Percentiles rank a stretch among this genome's conserved stretches.
Evolutionary conservation across 2,329 filamentous ascomycete genomes (phyloP).

Genomic region (Cytospora piceicola): DNA sequence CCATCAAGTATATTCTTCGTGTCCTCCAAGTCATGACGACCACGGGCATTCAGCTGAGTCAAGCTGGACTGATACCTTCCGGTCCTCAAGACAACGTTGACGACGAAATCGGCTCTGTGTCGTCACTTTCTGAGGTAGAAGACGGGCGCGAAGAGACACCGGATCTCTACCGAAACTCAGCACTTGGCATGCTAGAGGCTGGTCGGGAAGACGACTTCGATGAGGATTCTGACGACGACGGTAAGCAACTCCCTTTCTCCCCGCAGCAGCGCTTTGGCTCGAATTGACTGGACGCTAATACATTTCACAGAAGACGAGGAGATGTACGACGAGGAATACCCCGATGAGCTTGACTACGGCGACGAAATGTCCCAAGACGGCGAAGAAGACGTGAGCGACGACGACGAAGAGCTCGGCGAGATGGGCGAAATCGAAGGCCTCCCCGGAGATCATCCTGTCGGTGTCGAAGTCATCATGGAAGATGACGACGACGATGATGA

Average conservation of each 20-base stretch:
- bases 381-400: conserved; percentile 85
- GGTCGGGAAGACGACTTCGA: conserved; percentile 81
- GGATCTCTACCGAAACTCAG: conserved; percentile 94
- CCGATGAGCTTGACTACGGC: conserved; percentile 89
- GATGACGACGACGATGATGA: conserved; percentile 67
- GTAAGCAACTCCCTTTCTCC: conserved; percentile 39
- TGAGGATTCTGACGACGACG: conserved; percentile 66
- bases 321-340: conserved; percentile 91
- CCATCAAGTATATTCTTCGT: conserved; percentile 93
- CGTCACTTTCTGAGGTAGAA: conserved; percentile 85
- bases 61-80: conserved; percentile 72
- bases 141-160: conserved; percentile 92
- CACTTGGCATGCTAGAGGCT: conserved; percentile 90
- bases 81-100: conserved; percentile 70
- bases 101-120: conserved; percentile 85
- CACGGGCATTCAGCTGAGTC: conserved; percentile 84
- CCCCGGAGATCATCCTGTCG: conserved; percentile 59
- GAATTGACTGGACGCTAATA: conserved; percentile 32
- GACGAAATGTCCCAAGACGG: conserved; percentile 80
- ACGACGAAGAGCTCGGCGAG: conserved; percentile 77
- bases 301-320: conserved; percentile 73
- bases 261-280: neutral
- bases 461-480: conserved; percentile 80
- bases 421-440: conserved; percentile 85
- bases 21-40: conserved; percentile 86